These are phyloP conservation scores for Hypoxylon sp. DNA, from an alignment of 2,329 filamentous ascomycete genomes.

Conservation along the genomic window DNA sequence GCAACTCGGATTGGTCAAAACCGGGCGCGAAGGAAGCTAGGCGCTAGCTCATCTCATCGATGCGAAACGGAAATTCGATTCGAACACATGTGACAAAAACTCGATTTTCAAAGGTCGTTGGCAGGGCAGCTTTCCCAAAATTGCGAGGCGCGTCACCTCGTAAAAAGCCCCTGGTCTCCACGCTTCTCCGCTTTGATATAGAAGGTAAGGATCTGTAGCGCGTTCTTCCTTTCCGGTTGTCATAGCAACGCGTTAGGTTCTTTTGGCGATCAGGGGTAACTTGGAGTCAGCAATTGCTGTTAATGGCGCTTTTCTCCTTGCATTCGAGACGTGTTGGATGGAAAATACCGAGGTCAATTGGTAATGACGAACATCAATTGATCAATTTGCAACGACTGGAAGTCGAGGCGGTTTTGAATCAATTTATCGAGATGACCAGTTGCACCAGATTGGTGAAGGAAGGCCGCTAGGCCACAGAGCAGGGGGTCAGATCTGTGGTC, in stretches of 20 bases:
- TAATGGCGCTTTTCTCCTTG: constrained; percentile 20
- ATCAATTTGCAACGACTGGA: constrained; percentile 35
- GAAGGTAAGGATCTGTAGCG: constrained; percentile 41
- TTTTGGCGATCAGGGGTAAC: constrained; percentile 49
- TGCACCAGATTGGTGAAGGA: constrained; percentile 25
- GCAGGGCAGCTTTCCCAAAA: constrained; percentile 26
- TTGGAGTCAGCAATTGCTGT: constrained; percentile 30
- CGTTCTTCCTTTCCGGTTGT: constrained; percentile 44
- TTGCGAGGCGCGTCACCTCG: constrained; percentile 42
- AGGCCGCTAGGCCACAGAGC: constrained; percentile 6
- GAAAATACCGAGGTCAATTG: constrained; percentile 21
- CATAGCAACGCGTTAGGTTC: constrained; percentile 47
- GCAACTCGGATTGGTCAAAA: constrained; percentile 16
- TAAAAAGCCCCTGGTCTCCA: constrained; percentile 39
- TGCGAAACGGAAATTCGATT: constrained; percentile 23
- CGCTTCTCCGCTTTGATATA: constrained; percentile 43
- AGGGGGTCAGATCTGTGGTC: constrained; percentile 27
- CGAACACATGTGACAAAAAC: constrained; percentile 37
- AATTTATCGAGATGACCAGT: constrained; percentile 36
- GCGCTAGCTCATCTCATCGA: constrained; percentile 25
- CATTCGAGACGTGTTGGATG: constrained; percentile 26
- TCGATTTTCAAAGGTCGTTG: constrained; percentile 24
- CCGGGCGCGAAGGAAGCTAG: constrained; percentile 18
- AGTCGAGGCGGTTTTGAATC: constrained; percentile 34
- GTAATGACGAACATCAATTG: constrained; percentile 26